phyloP scores from a whole-genome alignment of 345 rosid species.

The Syzygium grande region DNA sequence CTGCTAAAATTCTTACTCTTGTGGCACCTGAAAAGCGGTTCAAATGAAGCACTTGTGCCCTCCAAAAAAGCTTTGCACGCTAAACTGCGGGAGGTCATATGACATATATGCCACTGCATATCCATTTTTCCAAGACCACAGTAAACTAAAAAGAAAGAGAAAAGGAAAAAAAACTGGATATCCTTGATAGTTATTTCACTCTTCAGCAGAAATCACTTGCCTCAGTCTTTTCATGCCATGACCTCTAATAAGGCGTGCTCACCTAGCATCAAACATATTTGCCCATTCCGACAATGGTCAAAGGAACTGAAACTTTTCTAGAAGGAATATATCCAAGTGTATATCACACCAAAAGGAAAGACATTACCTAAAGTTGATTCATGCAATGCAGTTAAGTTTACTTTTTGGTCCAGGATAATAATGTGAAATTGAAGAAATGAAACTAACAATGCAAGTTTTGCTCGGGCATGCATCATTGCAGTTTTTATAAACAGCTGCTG shows the following conservation, averaged over 20 bases:
- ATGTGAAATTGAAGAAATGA: neutral
- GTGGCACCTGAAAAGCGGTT: neutral
- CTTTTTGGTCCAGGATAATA: neutral
- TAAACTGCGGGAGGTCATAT: neutral
- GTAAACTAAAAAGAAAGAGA: neutral
- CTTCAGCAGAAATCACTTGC: neutral
- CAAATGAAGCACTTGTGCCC: neutral
- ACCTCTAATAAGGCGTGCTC: neutral
- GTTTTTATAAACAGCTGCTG: neutral
- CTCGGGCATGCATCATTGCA: neutral
- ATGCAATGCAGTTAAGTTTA: neutral
- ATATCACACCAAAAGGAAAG: too few relatives aligned
- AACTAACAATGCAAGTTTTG: neutral
- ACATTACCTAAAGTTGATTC: too few relatives aligned
- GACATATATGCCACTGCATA: neutral
- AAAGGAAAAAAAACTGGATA: neutral
- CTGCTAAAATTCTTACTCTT: neutral
- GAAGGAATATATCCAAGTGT: neutral
- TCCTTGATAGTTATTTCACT: neutral
- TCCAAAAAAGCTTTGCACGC: neutral
- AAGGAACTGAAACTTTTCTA: neutral
- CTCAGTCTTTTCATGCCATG: neutral
- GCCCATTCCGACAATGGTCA: neutral
- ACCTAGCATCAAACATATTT: neutral
- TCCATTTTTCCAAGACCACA: neutral